These are phyloP conservation scores for Coffea eugenioides DNA, from an alignment of 257 asterid species.

Conservation along the genomic window DNA sequence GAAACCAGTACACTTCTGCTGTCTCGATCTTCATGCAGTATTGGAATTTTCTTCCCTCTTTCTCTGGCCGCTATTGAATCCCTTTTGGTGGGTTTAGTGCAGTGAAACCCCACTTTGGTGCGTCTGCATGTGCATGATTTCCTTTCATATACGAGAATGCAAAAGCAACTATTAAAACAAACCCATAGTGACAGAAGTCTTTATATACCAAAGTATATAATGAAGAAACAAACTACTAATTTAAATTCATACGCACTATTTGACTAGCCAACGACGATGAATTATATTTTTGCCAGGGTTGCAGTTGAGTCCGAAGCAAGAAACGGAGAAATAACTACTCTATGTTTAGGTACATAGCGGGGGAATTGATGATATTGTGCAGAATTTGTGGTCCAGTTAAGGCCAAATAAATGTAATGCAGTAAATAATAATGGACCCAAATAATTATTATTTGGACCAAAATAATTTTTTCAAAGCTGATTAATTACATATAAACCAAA, in stretches of 20 bases:
- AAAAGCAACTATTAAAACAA: slow-evolving; percentile 11
- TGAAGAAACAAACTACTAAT: background rate
- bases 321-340: background rate
- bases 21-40: background rate
- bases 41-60: background rate
- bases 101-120: slow-evolving; percentile 11
- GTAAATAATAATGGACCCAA: background rate
- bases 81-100: slow-evolving; percentile 10
- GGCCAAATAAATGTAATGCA: background rate
- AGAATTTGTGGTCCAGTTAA: slow-evolving; percentile 8
- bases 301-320: background rate
- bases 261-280: background rate
- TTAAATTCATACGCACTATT: too few species aligned
- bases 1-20: background rate
- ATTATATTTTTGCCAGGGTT: background rate
- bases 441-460: background rate
- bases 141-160: slow-evolving; percentile 3
- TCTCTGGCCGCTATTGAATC: background rate
- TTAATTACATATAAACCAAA: background rate
- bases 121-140: slow-evolving; percentile 25
- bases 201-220: background rate
- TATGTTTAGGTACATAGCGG: background rate
- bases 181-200: background rate
- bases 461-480: background rate
- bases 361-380: background rate